These are phyloP conservation scores for Aspergillus novofumigatus DNA, from an alignment of 2,329 filamentous ascomycete species.

Conservation along the genomic window DNA sequence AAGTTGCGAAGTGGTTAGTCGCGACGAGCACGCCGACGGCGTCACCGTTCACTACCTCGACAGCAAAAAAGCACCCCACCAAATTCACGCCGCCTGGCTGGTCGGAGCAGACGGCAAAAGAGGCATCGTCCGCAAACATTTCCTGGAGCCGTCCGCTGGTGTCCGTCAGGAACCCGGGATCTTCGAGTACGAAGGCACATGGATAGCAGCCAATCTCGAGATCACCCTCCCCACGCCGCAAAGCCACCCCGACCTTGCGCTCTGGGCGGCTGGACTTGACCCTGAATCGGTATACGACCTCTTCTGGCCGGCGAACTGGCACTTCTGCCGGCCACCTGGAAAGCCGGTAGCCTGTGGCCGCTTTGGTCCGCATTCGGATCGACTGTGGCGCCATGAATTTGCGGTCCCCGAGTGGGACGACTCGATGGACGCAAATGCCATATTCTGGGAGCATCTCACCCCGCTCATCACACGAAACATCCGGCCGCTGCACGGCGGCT, in stretches of 20 bases:
- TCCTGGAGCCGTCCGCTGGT: slow-evolving; percentile 18
- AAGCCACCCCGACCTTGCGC: slow-evolving; percentile 25
- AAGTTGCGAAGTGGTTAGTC: background rate
- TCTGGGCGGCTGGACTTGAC: slow-evolving; percentile 25
- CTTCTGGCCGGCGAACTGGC: slow-evolving; percentile 27
- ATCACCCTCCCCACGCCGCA: slow-evolving; percentile 22
- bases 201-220: slow-evolving; percentile 27
- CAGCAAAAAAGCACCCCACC: background rate
- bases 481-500: background rate
- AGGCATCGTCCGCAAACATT: slow-evolving; percentile 29
- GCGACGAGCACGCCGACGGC: background rate
- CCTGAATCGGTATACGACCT: slow-evolving; percentile 25
- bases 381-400: too few relatives aligned
- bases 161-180: too few relatives aligned
- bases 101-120: slow-evolving; percentile 29
- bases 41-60: background rate
- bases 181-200: slow-evolving; percentile 23
- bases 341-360: too few relatives aligned
- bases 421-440: too few relatives aligned
- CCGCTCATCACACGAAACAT: too few relatives aligned
- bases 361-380: too few relatives aligned
- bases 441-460: too few relatives aligned
- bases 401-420: too few relatives aligned
- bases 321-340: background rate
- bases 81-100: slow-evolving; percentile 10